Evolutionary conservation across 345 rosid species (phyloP), one percentile per base, ranked within the genome.

Genomic region (Brassica juncea): DNA sequence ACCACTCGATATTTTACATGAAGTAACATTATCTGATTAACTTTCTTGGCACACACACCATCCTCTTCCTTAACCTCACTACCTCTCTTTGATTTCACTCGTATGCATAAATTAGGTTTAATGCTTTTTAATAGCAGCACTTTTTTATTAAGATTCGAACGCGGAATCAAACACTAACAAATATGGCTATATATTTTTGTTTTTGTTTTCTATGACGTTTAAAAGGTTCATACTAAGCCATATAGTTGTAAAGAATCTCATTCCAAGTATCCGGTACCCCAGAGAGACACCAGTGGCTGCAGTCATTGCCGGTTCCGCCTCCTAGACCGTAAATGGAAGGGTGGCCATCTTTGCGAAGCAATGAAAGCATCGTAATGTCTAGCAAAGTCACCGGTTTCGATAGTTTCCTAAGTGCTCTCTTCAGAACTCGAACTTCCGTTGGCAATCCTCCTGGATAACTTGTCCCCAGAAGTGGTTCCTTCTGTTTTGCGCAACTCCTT

Each of bases 181-280:
- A 52, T 37, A 80, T 75, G 25, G 74, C 54, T 71, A 62, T 23
- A 63, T n/a, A 21, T 49, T 10, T 10, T 42, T 3, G 2, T n/a
- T 49, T n/a, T 0, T 23, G 25, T 23, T 11, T 12, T 8, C 28
- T 47, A 37, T 64, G 25, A 23, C 25, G 5, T 70, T 39, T 37
- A 9, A 52, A 12, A 2, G 32, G 37, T 39, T 7, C 3, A 0
- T 9, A 59, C 42, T 57, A 31, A 63, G 77, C 58, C 80, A 90
- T 79, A 35, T 84, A 84, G 81, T 84, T 89, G 84, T 85, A 92
- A 86, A 94, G 89, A 84, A 94, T 82, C 75, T 83, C 84, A 77
- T 91, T 94, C 98, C 98, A 94, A 71, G 94, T 86, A 80, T 94
- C 98, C 0, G 98, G 97, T 82, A 92, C 97, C 7, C 97, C 97